phyloP scores from a whole-genome alignment of 352 stramenopile genomes.

The Phytophthora pinifolia region DNA sequence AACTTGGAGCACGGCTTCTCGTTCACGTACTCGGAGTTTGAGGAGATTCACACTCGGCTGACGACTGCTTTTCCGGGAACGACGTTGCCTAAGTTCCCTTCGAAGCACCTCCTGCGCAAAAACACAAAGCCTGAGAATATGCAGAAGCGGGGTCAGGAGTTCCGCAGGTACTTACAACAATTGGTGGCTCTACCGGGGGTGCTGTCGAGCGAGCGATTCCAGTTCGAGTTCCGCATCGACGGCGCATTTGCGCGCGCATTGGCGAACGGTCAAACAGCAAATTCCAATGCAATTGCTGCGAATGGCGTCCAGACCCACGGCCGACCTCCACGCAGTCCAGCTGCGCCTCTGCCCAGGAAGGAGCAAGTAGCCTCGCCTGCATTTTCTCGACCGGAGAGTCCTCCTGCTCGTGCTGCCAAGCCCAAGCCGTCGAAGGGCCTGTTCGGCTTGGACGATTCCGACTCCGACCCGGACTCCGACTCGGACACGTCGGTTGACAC shows the following conservation, averaged over 20 bases:
- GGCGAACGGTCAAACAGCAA: slow-evolving; percentile 17
- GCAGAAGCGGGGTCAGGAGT: slow-evolving; percentile 82
- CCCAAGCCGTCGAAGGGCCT: slow-evolving; percentile 38
- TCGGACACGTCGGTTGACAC: slow-evolving; percentile 46
- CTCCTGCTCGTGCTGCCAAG: slow-evolving; percentile 17
- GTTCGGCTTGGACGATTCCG: slow-evolving; percentile 55
- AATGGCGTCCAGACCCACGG: slow-evolving; percentile 21
- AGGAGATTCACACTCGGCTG: slow-evolving; percentile 66
- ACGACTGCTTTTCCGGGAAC: slow-evolving; percentile 26
- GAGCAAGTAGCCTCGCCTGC: slow-evolving; percentile 10
- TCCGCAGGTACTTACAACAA: slow-evolving; percentile 73
- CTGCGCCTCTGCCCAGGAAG: slow-evolving; percentile 20
- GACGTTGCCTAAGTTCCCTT: slow-evolving; percentile 72
- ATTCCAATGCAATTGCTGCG: slow-evolving; percentile 4
- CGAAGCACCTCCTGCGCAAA: slow-evolving; percentile 75
- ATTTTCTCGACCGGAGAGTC: slow-evolving; percentile 21
- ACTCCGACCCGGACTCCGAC: slow-evolving; percentile 53
- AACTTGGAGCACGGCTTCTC: slow-evolving; percentile 55
- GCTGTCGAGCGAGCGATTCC: slow-evolving; percentile 58
- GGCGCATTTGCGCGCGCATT: slow-evolving; percentile 41
- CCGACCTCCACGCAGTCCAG: slow-evolving; percentile 28
- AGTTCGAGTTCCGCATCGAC: slow-evolving; percentile 65
- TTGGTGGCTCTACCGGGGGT: slow-evolving; percentile 51
- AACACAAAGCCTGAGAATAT: slow-evolving; percentile 85
- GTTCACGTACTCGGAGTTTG: slow-evolving; percentile 71